Percentiles rank a stretch among this genome's conserved stretches.
These are phyloP conservation scores for Pseudevernia furfuracea DNA, from an alignment of 495 filamentous ascomycete genomes.

Conservation along the genomic window DNA sequence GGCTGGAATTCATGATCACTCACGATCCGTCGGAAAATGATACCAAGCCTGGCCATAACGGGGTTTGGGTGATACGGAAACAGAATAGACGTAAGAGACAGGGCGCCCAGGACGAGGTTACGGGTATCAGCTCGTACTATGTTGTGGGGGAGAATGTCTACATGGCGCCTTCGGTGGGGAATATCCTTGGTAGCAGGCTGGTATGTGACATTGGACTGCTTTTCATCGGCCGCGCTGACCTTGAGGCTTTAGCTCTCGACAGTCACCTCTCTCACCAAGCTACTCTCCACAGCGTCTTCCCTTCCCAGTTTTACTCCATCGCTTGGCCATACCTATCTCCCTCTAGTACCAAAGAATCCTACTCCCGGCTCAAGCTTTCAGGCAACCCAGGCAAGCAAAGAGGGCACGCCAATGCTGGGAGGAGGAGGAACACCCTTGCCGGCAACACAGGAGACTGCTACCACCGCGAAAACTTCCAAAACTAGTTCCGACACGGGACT, in stretches of 20 bases:
- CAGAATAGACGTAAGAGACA: slow-evolving; percentile 60
- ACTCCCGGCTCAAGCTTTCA: slow-evolving; percentile 27
- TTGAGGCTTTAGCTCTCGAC: slow-evolving; percentile 47
- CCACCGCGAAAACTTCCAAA: slow-evolving; percentile 19
- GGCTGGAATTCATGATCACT: slow-evolving; percentile 73
- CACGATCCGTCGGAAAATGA: slow-evolving; percentile 61
- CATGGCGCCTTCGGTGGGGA: slow-evolving; percentile 75
- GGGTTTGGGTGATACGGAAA: slow-evolving; percentile 89
- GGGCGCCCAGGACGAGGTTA: slow-evolving; percentile 58
- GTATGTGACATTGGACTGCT: slow-evolving; percentile 39
- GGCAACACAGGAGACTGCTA: slow-evolving; percentile 32
- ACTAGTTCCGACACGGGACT: slow-evolving; percentile 25
- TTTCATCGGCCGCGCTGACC: slow-evolving; percentile 17
- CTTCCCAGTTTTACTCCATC: slow-evolving; percentile 67
- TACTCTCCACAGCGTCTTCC: slow-evolving; percentile 53
- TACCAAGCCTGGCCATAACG: slow-evolving; percentile 47
- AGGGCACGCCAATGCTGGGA: slow-evolving; percentile 55
- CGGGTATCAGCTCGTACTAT: slow-evolving; percentile 70
- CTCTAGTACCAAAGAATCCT: slow-evolving; percentile 38
- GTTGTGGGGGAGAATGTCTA: slow-evolving; percentile 79
- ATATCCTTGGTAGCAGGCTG: slow-evolving; percentile 67
- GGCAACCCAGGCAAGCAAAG: slow-evolving; percentile 43
- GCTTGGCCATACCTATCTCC: slow-evolving; percentile 66
- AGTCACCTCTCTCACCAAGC: slow-evolving; percentile 57
- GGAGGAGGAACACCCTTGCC: slow-evolving; percentile 33